Percentiles rank a stretch among this genome's conserved stretches.
Evolutionary conservation across 2,329 filamentous ascomycete species (phyloP).

Genomic region (Phyllosticta citribraziliensis): DNA sequence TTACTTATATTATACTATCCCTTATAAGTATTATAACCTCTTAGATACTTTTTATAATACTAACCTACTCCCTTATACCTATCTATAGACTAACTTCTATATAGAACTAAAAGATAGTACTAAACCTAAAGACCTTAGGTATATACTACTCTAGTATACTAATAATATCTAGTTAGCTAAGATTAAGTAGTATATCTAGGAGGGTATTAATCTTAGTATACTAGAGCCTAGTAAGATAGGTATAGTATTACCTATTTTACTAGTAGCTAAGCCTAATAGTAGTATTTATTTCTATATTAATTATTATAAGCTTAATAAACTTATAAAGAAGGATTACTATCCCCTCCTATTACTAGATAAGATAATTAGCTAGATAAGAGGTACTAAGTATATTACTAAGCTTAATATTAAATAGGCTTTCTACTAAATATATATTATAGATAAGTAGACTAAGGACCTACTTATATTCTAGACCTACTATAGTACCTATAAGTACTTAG

Average conservation of each 20-base stretch:
- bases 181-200: slow-evolving; percentile 1
- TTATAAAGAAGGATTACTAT: slow-evolving; percentile 10
- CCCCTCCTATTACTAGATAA: slow-evolving; percentile 11
- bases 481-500: slow-evolving; percentile 12
- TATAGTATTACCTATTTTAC: background rate
- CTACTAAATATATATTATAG: slow-evolving; percentile 11
- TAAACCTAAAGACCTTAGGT: too few species aligned
- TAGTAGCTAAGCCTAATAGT: slow-evolving; percentile 8
- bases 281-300: slow-evolving; percentile 10
- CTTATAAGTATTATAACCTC: too few species aligned
- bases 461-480: slow-evolving; percentile 8
- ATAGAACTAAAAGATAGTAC: too few species aligned
- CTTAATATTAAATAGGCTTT: slow-evolving; percentile 11
- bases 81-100: too few species aligned
- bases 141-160: too few species aligned
- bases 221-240: background rate
- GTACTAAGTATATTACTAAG: slow-evolving; percentile 12
- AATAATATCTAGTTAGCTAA: too few species aligned
- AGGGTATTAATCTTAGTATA: background rate
- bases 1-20: too few species aligned
- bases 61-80: too few species aligned
- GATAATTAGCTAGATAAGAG: background rate
- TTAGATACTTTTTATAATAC: too few species aligned
- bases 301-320: slow-evolving; percentile 12
- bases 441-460: slow-evolving; percentile 10